phyloP scores from a whole-genome alignment of 345 rosid species.

The Combretum micranthum region DNA sequence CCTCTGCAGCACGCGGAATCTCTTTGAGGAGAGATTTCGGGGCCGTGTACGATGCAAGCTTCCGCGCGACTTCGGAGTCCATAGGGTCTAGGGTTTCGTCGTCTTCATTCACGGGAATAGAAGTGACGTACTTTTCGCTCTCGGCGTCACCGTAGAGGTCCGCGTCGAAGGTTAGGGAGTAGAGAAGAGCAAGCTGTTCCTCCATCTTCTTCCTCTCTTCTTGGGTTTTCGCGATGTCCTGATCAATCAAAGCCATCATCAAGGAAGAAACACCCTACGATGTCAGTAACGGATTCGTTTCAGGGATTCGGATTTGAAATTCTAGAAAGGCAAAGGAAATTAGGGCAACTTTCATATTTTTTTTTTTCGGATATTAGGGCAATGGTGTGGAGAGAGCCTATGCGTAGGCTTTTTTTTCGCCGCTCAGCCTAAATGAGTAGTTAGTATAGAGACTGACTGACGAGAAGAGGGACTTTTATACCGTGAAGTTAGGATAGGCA shows the following conservation, averaged over 20 bases:
- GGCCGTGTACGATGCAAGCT: slow-evolving; percentile 83
- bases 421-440: no score
- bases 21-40: slow-evolving; percentile 76
- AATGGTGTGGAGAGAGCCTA: no score
- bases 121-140: slow-evolving; percentile 51
- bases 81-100: slow-evolving; percentile 63
- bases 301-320: no score
- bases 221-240: slow-evolving; percentile 76
- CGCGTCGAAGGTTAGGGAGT: slow-evolving; percentile 58
- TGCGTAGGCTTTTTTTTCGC: no score
- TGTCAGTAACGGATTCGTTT: no score
- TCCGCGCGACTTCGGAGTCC: slow-evolving; percentile 64
- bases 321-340: no score
- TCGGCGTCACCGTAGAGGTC: slow-evolving; percentile 79
- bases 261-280: not conserved
- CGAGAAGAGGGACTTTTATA: no score
- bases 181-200: slow-evolving; percentile 68
- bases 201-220: slow-evolving; percentile 71
- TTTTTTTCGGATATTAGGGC: no score
- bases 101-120: slow-evolving; percentile 81
- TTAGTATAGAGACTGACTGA: no score
- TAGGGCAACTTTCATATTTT: no score
- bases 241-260: slow-evolving; percentile 35
- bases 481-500: no score
- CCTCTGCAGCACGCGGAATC: slow-evolving; percentile 58